phyloP scores from a whole-genome alignment of 768 basidiomycete species.

The Mycena leptocephala region DNA sequence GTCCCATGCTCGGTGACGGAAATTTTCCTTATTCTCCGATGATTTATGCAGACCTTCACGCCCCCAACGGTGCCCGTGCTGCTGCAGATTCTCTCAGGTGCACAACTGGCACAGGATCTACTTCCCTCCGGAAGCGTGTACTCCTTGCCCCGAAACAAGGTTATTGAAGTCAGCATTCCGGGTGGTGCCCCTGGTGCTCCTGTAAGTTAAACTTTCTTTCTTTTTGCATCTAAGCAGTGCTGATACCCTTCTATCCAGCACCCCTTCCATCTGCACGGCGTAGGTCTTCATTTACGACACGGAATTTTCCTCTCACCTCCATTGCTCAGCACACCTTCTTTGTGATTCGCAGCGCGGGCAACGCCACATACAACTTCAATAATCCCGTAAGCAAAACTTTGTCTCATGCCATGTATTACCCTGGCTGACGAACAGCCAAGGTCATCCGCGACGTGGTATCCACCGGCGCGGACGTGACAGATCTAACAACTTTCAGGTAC shows the following conservation, averaged over 20 bases:
- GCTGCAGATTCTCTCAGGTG: conserved; percentile 44
- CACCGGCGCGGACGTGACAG: not conserved
- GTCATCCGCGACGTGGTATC: conserved; percentile 21
- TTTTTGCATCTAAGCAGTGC: too few species aligned
- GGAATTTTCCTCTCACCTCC: too few species aligned
- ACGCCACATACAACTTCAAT: conserved; percentile 15
- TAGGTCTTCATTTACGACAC: too few species aligned
- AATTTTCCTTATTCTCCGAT: too few species aligned
- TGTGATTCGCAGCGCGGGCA: conserved; percentile 49
- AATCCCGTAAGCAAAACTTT: not conserved
- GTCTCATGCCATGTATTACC: too few species aligned
- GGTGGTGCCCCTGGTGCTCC: not conserved
- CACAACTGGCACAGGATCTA: conserved; percentile 44
- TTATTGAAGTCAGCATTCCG: conserved; percentile 7
- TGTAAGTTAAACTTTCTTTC: too few species aligned
- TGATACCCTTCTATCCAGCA: not conserved
- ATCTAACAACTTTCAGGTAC: conserved; percentile 18
- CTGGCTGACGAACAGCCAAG: too few species aligned
- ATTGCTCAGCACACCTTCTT: conserved; percentile 29
- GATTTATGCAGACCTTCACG: not conserved
- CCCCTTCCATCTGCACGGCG: conserved; percentile 23
- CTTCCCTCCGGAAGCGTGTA: conserved; percentile 30
- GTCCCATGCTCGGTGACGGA: too few species aligned
- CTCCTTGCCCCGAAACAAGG: conserved; percentile 4
- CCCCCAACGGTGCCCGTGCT: not conserved